phyloP scores from a whole-genome alignment of 1,284 basidiomycete genomes.

The Meira miltonrushii region DNA sequence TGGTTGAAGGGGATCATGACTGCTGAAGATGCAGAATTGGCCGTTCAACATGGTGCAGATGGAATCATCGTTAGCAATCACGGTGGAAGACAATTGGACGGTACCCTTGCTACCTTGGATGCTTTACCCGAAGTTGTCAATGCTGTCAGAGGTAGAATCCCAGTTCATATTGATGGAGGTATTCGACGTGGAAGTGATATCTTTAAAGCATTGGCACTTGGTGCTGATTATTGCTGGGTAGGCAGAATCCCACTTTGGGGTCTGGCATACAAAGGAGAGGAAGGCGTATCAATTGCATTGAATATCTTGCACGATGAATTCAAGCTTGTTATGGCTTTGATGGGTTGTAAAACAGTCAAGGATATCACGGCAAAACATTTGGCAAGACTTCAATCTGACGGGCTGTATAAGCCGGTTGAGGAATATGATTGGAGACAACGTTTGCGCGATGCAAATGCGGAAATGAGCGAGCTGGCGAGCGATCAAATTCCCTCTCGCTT shows the following conservation, averaged over 20 bases:
- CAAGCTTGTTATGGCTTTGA: constrained; percentile 23
- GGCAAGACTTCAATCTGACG: constrained; percentile 17
- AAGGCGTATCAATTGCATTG: constrained; percentile 30
- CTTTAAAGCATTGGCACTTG: constrained; percentile 43
- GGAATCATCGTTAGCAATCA: constrained; percentile 45
- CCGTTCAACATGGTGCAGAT: constrained; percentile 36
- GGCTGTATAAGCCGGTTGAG: background rate
- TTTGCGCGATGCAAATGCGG: too few species aligned
- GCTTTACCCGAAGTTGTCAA: constrained; percentile 29
- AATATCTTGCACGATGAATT: constrained; percentile 28
- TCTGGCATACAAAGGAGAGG: constrained; percentile 31
- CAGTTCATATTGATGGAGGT: constrained; percentile 46
- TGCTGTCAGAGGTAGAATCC: constrained; percentile 30
- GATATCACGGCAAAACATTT: constrained; percentile 24
- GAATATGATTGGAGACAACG: too few species aligned
- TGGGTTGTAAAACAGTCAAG: constrained; percentile 21
- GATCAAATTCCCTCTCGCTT: too few species aligned
- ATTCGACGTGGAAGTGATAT: constrained; percentile 36
- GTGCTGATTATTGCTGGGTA: constrained; percentile 38
- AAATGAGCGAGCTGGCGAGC: too few species aligned
- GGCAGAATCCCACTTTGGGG: constrained; percentile 43
- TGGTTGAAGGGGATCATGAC: constrained; percentile 42
- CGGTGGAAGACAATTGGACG: constrained; percentile 45
- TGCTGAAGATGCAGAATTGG: constrained; percentile 29
- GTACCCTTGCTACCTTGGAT: constrained; percentile 29